phyloP scores from a whole-genome alignment of 495 filamentous ascomycete genomes.

The Lasiosphaeria miniovina region DNA sequence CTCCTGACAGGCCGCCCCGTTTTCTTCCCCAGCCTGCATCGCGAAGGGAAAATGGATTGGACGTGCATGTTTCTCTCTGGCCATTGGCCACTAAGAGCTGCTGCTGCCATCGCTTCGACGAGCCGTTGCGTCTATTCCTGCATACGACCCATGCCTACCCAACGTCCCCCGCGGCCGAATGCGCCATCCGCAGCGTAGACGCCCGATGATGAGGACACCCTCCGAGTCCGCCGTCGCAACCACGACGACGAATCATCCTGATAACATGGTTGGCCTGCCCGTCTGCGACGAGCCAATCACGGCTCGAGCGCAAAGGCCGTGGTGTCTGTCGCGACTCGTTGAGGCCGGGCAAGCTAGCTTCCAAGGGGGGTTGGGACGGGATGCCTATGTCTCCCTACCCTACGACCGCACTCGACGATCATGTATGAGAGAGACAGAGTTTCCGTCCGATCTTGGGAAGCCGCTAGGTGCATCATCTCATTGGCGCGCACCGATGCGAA shows the following conservation, averaged over 20 bases:
- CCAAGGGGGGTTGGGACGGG: conserved; percentile 16
- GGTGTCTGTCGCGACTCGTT: conserved; percentile 18
- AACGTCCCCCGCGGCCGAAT: conserved; percentile 26
- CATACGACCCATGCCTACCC: conserved; percentile 27
- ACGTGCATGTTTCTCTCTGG: conserved; percentile 9
- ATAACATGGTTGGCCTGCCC: conserved; percentile 14
- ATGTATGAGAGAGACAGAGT: neutral
- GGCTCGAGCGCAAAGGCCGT: conserved; percentile 23
- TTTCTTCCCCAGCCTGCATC: conserved; percentile 17
- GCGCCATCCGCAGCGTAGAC: conserved; percentile 17
- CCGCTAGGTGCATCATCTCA: conserved; percentile 6
- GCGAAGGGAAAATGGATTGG: conserved; percentile 12
- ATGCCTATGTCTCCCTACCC: conserved; percentile 20
- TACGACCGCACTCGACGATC: conserved; percentile 12
- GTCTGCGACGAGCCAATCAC: conserved; percentile 17
- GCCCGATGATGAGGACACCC: conserved; percentile 28
- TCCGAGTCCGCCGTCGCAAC: conserved; percentile 14
- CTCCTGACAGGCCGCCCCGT: conserved; percentile 33
- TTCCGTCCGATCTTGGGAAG: conserved; percentile 8
- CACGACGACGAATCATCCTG: conserved; percentile 15
- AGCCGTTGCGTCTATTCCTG: conserved; percentile 26
- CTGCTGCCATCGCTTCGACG: conserved; percentile 16
- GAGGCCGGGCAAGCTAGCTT: neutral
- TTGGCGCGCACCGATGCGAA: conserved; percentile 5
- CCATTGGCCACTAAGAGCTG: conserved; percentile 25